A percentile compares a stretch with the other conserved stretches of the same genome.
These are phyloP conservation scores for Rhizopogon rudus DNA, from an alignment of 768 basidiomycete genomes.

Conservation along the genomic window DNA sequence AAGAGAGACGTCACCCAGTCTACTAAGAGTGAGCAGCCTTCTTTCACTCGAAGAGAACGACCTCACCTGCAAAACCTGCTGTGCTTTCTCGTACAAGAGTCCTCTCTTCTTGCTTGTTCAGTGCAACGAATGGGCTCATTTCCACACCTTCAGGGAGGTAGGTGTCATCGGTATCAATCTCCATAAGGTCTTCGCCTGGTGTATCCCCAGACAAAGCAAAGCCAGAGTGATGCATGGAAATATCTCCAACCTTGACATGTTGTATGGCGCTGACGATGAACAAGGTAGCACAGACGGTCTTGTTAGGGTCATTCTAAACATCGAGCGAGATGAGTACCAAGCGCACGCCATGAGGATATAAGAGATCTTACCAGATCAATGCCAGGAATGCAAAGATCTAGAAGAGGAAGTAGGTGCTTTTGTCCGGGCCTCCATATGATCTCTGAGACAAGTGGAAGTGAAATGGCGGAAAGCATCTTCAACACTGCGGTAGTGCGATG, in stretches of 20 bases:
- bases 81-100: constrained; percentile 73
- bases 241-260: constrained; percentile 72
- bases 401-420: constrained; percentile 80
- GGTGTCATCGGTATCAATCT: constrained; percentile 40
- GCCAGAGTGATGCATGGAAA: constrained; percentile 58
- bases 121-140: constrained; percentile 25
- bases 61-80: constrained; percentile 67
- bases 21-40: constrained; percentile 19
- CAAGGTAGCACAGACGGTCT: constrained; percentile 75
- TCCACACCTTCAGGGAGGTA: constrained; percentile 48
- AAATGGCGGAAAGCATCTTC: constrained; percentile 73
- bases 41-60: background rate
- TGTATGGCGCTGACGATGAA: constrained; percentile 73
- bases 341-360: background rate
- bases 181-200: constrained; percentile 51
- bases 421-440: constrained; percentile 81
- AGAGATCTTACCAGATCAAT: constrained; percentile 69
- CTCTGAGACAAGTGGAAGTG: constrained; percentile 73
- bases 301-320: constrained; percentile 69
- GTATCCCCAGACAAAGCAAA: constrained; percentile 49
- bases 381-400: constrained; percentile 87
- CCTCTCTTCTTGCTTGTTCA: constrained; percentile 65
- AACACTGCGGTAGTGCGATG: constrained; percentile 91
- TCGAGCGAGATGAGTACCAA: constrained; percentile 1
- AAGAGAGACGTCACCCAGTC: constrained; percentile 82